These are phyloP conservation scores for Hemileia vastatrix DNA, from an alignment of 1,284 basidiomycete genomes.

Conservation along the genomic window DNA sequence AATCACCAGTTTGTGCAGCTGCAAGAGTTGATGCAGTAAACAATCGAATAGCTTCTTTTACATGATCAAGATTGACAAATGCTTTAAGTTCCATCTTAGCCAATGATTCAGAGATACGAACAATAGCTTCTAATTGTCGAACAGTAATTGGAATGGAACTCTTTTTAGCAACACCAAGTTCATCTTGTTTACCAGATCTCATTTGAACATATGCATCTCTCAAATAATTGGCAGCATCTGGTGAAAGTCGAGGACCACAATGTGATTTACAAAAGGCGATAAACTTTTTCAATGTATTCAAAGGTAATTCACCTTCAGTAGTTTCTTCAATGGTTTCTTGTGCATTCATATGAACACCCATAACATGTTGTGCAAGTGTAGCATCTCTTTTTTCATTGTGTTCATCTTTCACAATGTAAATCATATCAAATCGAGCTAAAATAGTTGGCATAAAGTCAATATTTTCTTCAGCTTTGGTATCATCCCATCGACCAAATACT, in stretches of 20 bases:
- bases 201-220: constrained; percentile 92
- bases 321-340: constrained; percentile 57
- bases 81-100: constrained; percentile 87
- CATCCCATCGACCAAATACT: constrained; percentile 44
- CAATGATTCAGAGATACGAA: constrained; percentile 91
- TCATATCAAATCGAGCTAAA: constrained; percentile 43
- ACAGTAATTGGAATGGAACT: constrained; percentile 91
- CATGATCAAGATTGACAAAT: constrained; percentile 80
- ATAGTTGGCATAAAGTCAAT: constrained; percentile 45
- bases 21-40: constrained; percentile 99
- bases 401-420: constrained; percentile 45
- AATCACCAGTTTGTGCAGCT: constrained; percentile 78
- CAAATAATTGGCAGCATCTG: constrained; percentile 90
- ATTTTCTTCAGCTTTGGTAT: constrained; percentile 44
- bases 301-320: constrained; percentile 75
- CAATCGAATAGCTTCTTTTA: constrained; percentile 92
- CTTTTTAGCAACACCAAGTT: constrained; percentile 90
- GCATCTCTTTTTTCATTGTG: constrained; percentile 42
- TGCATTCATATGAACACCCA: constrained; percentile 45
- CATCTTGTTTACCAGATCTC: constrained; percentile 88
- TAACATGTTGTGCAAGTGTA: constrained; percentile 43
- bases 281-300: constrained; percentile 97
- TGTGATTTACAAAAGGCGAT: constrained; percentile 91
- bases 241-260: constrained; percentile 83
- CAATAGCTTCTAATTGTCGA: constrained; percentile 96